Conservation (phyloP, 805 yeast genomes). For the Candida ponderosae region DNA sequence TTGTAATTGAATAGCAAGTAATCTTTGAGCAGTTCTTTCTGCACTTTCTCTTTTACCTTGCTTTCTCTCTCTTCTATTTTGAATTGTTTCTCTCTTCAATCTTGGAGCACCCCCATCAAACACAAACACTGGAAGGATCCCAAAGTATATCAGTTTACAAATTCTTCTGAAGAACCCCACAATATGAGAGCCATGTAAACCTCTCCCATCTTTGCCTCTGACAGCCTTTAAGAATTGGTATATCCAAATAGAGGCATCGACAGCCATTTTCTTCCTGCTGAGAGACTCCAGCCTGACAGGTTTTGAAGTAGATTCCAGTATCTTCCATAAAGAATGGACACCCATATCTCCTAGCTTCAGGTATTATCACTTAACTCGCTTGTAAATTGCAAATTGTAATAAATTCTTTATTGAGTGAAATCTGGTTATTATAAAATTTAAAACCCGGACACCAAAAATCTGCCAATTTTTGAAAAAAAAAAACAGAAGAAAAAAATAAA, state of each 20-base stretch:
- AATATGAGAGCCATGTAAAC: constrained; percentile 72
- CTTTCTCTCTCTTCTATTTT: constrained; percentile 61
- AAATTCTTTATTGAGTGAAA: too few relatives aligned
- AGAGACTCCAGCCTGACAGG: constrained; percentile 87
- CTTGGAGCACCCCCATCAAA: constrained; percentile 95
- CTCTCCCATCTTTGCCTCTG: constrained; percentile 75
- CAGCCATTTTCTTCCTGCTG: constrained; percentile 73
- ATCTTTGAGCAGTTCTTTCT: constrained; percentile 65
- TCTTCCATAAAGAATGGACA: constrained; percentile 90
- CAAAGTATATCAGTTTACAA: constrained; percentile 82
- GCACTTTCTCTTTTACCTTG: constrained; percentile 69
- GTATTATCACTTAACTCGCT: background rate
- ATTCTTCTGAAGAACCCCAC: constrained; percentile 95
- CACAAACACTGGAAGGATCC: constrained; percentile 82
- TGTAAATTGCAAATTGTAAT: too few relatives aligned
- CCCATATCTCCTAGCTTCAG: constrained; percentile 56
- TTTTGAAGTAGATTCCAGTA: constrained; percentile 80
- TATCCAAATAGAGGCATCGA: constrained; percentile 98
- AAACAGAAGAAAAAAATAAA: too few relatives aligned
- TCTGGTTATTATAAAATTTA: too few relatives aligned
- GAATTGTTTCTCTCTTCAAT: constrained; percentile 72
- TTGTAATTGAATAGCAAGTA: constrained; percentile 76
- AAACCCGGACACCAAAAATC: too few relatives aligned
- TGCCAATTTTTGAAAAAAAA: too few relatives aligned
- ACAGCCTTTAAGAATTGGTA: constrained; percentile 95